Base-by-base conservation (phyloP, 768 basidiomycete genomes). In the Candolleomyces eurysporus region DNA sequence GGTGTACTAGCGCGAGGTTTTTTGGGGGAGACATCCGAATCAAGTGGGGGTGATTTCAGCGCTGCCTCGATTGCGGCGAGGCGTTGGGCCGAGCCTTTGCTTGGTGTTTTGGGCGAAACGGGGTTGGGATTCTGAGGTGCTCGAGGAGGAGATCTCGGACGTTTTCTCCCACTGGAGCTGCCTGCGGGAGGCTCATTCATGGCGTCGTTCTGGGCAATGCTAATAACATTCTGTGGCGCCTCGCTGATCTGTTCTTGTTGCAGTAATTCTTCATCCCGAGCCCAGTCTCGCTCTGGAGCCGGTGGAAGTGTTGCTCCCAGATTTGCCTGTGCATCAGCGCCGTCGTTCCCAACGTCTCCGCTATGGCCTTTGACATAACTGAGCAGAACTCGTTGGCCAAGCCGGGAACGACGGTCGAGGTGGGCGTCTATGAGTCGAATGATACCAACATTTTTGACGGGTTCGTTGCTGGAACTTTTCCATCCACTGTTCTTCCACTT, bases 341-440 rank as follows among this genome's bases (percentile, higher is more conserved):
- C 88, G 57, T 98, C 95, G 69, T 98, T 98, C 1, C 96, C 96
- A 57, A 75, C 75, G 31, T 85, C 78, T 0, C 94, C 94, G 10
- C 77, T 78, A 67, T 97, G 96, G 0, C 89, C 96, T 60, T 84
- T 82, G 59, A 98, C 92, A 66, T 94, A 82, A 64, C 85, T 75
- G 52, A 96, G 79, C 42, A 70, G 71, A 48, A 96, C 82, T 32
- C 70, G 72, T 63, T 89, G 89, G 3, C 85, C 86, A 2, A 69
- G 67, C 9, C 63, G 73, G 5, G 68, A 76, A 22, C 92, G 84
- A 3, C 74, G 72, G 39, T 85, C 75, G 36, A 94, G 75, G 16
- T 90, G 82, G 0, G 85, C 80, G 19, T 83, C 72, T 32, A 94
- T 71, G 69, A 93, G 94, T 54, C 77, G 79, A 68, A 97, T 89